Evolutionary conservation across 164 flowering plant species (phyloP), one percentile per base, ranked within the genome.

Genomic region (Hamamelis virginiana): DNA sequence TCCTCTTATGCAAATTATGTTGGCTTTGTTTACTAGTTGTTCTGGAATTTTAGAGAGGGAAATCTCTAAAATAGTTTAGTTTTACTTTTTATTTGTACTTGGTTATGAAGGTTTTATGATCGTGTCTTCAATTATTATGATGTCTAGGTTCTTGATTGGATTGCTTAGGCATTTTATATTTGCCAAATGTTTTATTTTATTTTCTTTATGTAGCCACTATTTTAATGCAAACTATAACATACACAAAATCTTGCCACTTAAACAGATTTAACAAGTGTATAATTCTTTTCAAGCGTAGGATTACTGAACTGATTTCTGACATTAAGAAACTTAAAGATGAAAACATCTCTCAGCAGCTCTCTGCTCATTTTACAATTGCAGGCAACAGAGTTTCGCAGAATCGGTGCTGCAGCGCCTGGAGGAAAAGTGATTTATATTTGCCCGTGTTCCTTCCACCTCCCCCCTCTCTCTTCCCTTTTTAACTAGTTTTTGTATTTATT

Each of bases 381-480:
- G 89, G 83, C 91, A 87, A 75, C 84, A 82, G 56, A 82, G 79
- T 75, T 87, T 87, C 75, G 91, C 89, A 0, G 89, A 87, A 65
- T 80, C 86, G 1, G 73, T 87, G 43, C 71, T 87, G 23, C 79
- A 69, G 23, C 82, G 84, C 11, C 66, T 82, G 71, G 86, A 85
- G 60, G 85, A 85, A 50, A 82, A 79, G 67, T 82, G 80, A 79
- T 26, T 1, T 15, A 11, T 18, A 15, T 16, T n/a, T 64, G 41
- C 6, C 6, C 41, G 4, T 33, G 2, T 33, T 33, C 6, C 4
- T 2, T 27, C 16, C 18, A n/a, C n/a, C n/a, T n/a, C n/a, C n/a
- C 6, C 6, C 41, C 41, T 33, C 6, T 33, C 6, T 33, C 4
- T 2, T 27, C 16, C 18, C 11, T 22, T 41, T 47, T 59, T 15